Percentiles rank a stretch among this genome's conserved stretches.
These are phyloP conservation scores for Blastobotrys mokoenaii DNA, from an alignment of 805 yeast species.

Conservation along the genomic window DNA sequence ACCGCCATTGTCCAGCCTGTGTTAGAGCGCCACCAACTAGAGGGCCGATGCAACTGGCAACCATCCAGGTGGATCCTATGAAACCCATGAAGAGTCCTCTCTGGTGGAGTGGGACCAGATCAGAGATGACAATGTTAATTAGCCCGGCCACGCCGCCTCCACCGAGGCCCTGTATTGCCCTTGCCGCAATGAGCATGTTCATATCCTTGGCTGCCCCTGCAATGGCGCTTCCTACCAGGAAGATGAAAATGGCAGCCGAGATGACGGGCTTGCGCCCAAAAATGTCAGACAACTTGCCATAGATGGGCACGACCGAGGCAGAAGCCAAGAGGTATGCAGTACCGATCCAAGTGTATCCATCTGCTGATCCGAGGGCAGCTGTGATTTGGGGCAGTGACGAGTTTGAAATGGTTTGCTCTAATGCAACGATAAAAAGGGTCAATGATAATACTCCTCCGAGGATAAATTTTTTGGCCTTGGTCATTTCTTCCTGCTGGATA, in stretches of 20 bases:
- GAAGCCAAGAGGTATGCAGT: slow-evolving; percentile 54
- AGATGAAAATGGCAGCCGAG: slow-evolving; percentile 31
- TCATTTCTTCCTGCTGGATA: background rate
- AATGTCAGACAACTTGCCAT: slow-evolving; percentile 56
- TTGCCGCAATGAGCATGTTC: slow-evolving; percentile 56
- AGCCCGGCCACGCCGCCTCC: slow-evolving; percentile 55
- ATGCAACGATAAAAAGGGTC: slow-evolving; percentile 24
- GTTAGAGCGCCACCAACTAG: slow-evolving; percentile 46
- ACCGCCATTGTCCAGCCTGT: slow-evolving; percentile 40
- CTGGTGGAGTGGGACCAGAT: slow-evolving; percentile 23
- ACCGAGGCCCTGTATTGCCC: slow-evolving; percentile 62
- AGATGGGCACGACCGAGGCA: slow-evolving; percentile 57
- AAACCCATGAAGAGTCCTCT: slow-evolving; percentile 19
- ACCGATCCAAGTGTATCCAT: slow-evolving; percentile 52
- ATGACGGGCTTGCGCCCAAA: slow-evolving; percentile 28
- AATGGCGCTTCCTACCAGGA: slow-evolving; percentile 34
- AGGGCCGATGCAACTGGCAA: slow-evolving; percentile 40
- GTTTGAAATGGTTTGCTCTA: slow-evolving; percentile 48
- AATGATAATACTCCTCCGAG: slow-evolving; percentile 12
- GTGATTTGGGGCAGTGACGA: slow-evolving; percentile 37
- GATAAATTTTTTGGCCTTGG: slow-evolving; percentile 7
- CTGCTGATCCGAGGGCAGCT: slow-evolving; percentile 39
- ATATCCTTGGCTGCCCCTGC: slow-evolving; percentile 37
- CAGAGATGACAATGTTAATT: slow-evolving; percentile 46
- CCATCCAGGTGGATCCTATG: slow-evolving; percentile 18